phyloP scores from a whole-genome alignment of 2,329 filamentous ascomycete species.

The Aspergillus ustus region DNA sequence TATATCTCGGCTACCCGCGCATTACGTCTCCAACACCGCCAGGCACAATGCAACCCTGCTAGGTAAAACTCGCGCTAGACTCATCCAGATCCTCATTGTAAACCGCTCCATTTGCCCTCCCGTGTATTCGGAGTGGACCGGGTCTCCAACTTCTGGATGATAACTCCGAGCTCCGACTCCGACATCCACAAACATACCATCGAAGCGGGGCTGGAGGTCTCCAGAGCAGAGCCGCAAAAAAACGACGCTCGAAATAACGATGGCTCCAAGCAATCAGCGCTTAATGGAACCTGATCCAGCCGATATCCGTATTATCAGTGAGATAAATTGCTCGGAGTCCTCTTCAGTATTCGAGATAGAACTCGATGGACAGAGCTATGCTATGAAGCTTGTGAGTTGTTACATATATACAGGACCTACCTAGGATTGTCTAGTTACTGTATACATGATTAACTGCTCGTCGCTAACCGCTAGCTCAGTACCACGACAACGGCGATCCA shows the following conservation, averaged over 20 bases:
- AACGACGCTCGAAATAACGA: too few relatives aligned
- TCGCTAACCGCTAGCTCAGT: slow-evolving; percentile 16
- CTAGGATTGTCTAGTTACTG: too few relatives aligned
- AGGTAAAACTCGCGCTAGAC: background rate
- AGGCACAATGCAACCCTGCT: background rate
- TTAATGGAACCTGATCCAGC: background rate
- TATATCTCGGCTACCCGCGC: background rate
- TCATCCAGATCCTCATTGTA: background rate
- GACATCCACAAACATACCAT: too few relatives aligned
- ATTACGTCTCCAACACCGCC: background rate
- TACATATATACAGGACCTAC: background rate
- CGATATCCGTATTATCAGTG: background rate
- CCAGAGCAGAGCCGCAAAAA: too few relatives aligned
- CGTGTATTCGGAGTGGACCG: background rate
- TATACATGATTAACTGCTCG: too few relatives aligned
- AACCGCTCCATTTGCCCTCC: background rate
- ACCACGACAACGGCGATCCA: slow-evolving; percentile 26
- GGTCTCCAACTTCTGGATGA: background rate
- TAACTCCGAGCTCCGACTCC: background rate
- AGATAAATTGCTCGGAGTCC: background rate
- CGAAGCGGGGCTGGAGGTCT: too few relatives aligned
- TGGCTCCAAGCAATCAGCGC: background rate
- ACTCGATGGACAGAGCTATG: background rate
- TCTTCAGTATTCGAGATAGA: background rate
- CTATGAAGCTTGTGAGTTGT: slow-evolving; percentile 14